Base-by-base conservation (phyloP, 352 stramenopile genomes). In the Phytophthora pistaciae region DNA sequence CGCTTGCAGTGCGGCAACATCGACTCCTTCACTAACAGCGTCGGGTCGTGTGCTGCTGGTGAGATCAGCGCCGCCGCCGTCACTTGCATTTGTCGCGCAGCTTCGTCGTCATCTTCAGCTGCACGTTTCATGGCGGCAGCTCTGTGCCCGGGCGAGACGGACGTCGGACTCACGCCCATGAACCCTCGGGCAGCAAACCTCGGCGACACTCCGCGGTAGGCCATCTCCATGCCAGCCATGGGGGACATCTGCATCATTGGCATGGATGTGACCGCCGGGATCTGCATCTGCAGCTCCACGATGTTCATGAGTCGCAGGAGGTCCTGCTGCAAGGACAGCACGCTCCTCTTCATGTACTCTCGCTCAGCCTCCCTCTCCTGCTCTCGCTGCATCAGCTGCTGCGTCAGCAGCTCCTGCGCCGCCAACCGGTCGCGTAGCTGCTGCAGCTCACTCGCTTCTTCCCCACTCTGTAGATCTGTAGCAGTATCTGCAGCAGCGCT, bases 261-360 rank as follows among this genome's bases (percentile, higher is more conserved):
- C 56, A 71, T 66, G 2, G 67, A 64, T 56, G 60, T 60, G 21
- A 66, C 62, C 33, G 84, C 58, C 11, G 84, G 83, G 67, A 93
- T 78, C 58, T 91, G 85, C 81, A 93, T 92, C 68, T 93, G 85
- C 57, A 92, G 79, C 70, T 93, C 84, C 5, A 93, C 79, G 33
- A 92, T 92, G 60, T 86, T 82, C 85, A 93, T 91, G 29, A 93
- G 70, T 13, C 85, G 82, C 40, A 93, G 85, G 3, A 93, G 74
- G 33, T 93, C 85, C 40, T 92, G 85, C 60, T 93, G 85, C 6
- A 93, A 71, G 8, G 85, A 85, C 38, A 93, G 44, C 18, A 93
- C 84, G 52, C 84, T 91, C 65, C 74, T 82, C 40, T 84, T 83
- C 64, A 93, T 68, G 56, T 83, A 82, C 13, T 90, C 82, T 7